Conservation (phyloP, 2,329 filamentous ascomycete species). For the Neonectria sp. region DNA sequence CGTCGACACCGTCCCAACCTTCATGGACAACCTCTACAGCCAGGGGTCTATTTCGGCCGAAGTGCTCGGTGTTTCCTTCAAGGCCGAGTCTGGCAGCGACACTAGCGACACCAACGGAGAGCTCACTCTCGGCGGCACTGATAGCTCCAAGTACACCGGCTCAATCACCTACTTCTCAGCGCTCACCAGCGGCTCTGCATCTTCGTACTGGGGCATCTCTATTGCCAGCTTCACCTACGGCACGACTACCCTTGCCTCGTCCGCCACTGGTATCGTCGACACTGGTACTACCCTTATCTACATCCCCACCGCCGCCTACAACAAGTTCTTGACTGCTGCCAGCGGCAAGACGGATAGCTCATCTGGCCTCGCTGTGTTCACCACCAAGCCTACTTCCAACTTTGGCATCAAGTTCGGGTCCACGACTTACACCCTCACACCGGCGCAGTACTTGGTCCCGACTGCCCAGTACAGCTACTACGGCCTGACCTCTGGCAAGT, state of each 20-base stretch:
- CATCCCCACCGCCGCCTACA: conserved; percentile 46
- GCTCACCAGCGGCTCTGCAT: conserved; percentile 28
- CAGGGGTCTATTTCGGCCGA: conserved; percentile 48
- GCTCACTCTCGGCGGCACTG: conserved; percentile 43
- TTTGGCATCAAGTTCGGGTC: conserved; percentile 48
- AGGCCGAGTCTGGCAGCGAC: conserved; percentile 45
- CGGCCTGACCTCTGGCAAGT: conserved; percentile 44
- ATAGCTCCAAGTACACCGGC: conserved; percentile 39
- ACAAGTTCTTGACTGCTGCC: conserved; percentile 46
- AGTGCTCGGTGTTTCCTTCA: conserved; percentile 49
- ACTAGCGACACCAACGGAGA: conserved; percentile 43
- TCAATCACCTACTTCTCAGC: conserved; percentile 39
- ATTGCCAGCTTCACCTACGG: conserved; percentile 44
- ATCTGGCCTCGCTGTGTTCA: conserved; percentile 45
- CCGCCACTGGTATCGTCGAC: conserved; percentile 44
- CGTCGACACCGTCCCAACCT: conserved; percentile 46
- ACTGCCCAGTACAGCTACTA: conserved; percentile 44
- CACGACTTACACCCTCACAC: conserved; percentile 48
- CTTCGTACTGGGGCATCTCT: conserved; percentile 44
- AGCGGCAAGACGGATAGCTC: conserved; percentile 44
- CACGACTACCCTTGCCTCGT: conserved; percentile 34
- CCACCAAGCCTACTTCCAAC: conserved; percentile 47
- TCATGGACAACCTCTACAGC: conserved; percentile 47
- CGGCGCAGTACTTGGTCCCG: conserved; percentile 46
- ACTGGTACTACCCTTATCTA: conserved; percentile 49